Base-by-base conservation (phyloP, 2,329 filamentous ascomycete genomes). In the Pseudogymnoascus sp. region DNA sequence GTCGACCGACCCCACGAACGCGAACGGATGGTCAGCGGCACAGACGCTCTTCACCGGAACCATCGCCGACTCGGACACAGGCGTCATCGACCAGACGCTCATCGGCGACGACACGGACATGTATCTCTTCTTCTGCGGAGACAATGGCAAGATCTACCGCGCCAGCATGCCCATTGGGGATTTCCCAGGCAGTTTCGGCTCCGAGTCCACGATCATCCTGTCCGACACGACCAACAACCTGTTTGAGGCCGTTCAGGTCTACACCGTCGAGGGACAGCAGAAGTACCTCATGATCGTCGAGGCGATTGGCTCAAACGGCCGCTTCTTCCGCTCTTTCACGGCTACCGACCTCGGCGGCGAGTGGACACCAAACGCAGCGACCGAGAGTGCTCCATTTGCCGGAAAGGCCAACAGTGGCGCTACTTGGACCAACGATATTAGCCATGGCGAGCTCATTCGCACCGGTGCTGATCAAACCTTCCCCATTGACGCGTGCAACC, bases 201-300 rank as follows among this genome's bases (percentile, higher is more conserved):
- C 76, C 0, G 62, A 76, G 0, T 80, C 76, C 0, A 78, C 77
- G 2, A 72, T 80, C 0, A 68, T 87, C 64, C 68, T 86, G 68
- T 80, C 73, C 69, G 85, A 85, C 71, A 74, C 77, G 1, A 75
- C 63, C 12, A 77, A 82, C 70, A 83, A 85, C 69, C 76, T 88
- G 1, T 88, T 88, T 71, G 86, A 89, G 69, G 84, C 84, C 0
- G 83, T 87, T 0, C 81, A 88, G 68, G 85, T 89, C 49, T 89
- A 88, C 74, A 85, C 78, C 1, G 68, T 88, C 63, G 52, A 78
- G 33, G 82, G 81, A 29, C 76, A 80, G 67, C 77, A 76, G 66
- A 61, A 80, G 66, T 88, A 88, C 72, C 80, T 88, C 62, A 87
- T 88, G 83, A 80, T 88, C n/a, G 83, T 88, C 35, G 86, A 89